phyloP scores from a whole-genome alignment of 768 basidiomycete species.

The Dentipellis fragilis region DNA sequence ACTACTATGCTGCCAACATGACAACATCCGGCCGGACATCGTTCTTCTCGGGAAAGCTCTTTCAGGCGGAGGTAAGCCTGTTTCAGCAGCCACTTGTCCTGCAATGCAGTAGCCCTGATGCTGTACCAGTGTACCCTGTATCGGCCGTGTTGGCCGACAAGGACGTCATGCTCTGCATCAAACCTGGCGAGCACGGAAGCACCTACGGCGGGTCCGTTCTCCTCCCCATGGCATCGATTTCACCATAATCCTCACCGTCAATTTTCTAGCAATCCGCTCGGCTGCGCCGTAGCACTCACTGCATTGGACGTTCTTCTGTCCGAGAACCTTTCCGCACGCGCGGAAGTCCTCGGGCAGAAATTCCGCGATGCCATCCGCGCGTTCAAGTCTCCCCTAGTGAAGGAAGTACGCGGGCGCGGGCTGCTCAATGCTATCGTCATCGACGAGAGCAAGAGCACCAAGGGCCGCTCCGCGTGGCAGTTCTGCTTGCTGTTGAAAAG shows the following conservation, averaged over 20 bases:
- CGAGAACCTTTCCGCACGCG: conserved; percentile 77
- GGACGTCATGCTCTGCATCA: conserved; percentile 90
- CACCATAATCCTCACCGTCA: conserved; percentile 1
- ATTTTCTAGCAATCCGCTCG: conserved; percentile 71
- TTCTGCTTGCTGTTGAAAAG: conserved; percentile 88
- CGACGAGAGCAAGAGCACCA: conserved; percentile 67
- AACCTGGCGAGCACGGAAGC: conserved; percentile 91
- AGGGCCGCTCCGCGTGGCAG: conserved; percentile 89
- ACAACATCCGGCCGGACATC: conserved; percentile 82
- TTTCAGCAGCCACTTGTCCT: not conserved
- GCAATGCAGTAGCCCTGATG: not conserved
- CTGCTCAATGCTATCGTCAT: conserved; percentile 92
- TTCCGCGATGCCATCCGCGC: conserved; percentile 62
- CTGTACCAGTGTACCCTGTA: conserved; percentile 78
- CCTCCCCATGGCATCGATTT: not conserved
- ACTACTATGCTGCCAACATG: conserved; percentile 86
- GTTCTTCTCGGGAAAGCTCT: conserved; percentile 93
- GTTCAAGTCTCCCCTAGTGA: conserved; percentile 61
- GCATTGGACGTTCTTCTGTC: conserved; percentile 86
- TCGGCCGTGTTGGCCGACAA: conserved; percentile 88
- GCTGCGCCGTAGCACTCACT: conserved; percentile 91
- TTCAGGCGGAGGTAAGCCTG: conserved; percentile 75
- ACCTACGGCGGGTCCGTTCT: conserved; percentile 86
- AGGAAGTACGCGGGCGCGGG: conserved; percentile 76
- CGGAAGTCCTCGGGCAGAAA: conserved; percentile 58